Evolutionary conservation across 768 basidiomycete genomes (phyloP).

Genomic region (Amanita molliuscula): DNA sequence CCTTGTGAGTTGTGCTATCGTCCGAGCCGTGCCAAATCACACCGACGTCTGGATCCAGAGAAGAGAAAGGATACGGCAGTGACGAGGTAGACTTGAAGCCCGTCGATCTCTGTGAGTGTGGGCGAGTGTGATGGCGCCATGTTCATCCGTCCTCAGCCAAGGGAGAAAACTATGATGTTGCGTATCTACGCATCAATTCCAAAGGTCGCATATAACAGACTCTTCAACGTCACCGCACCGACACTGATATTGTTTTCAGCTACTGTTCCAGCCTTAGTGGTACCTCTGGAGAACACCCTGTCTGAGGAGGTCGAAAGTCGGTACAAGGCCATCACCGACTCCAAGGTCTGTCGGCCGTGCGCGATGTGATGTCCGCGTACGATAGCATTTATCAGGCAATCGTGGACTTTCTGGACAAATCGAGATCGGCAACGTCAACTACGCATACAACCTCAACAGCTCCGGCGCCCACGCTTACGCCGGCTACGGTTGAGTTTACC

Average conservation of each 20-base stretch:
- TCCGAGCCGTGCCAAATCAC: background rate
- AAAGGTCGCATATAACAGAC: slow-evolving; percentile 38
- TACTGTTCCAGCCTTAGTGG: slow-evolving; percentile 74
- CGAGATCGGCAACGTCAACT: slow-evolving; percentile 56
- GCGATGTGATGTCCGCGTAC: background rate
- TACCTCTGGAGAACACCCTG: slow-evolving; percentile 44
- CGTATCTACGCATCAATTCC: slow-evolving; percentile 70
- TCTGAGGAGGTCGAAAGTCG: slow-evolving; percentile 1
- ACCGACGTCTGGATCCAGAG: slow-evolving; percentile 19
- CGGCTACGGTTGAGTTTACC: slow-evolving; percentile 70
- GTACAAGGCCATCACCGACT: slow-evolving; percentile 10
- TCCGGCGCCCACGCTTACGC: slow-evolving; percentile 68
- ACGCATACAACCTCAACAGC: slow-evolving; percentile 62
- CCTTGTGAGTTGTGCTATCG: slow-evolving; percentile 33
- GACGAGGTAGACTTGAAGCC: slow-evolving; percentile 66
- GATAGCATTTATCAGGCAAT: slow-evolving; percentile 38
- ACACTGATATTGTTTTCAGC: slow-evolving; percentile 9
- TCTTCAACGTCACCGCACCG: no score
- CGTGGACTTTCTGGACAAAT: slow-evolving; percentile 75
- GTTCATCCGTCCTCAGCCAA: slow-evolving; percentile 33
- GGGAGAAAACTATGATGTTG: slow-evolving; percentile 69
- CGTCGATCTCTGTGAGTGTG: slow-evolving; percentile 47
- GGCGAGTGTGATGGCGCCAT: background rate
- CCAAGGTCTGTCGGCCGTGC: slow-evolving; percentile 36
- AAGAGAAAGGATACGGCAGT: slow-evolving; percentile 76